phyloP scores from a whole-genome alignment of 768 basidiomycete genomes.

The Lentinula boryana region DNA sequence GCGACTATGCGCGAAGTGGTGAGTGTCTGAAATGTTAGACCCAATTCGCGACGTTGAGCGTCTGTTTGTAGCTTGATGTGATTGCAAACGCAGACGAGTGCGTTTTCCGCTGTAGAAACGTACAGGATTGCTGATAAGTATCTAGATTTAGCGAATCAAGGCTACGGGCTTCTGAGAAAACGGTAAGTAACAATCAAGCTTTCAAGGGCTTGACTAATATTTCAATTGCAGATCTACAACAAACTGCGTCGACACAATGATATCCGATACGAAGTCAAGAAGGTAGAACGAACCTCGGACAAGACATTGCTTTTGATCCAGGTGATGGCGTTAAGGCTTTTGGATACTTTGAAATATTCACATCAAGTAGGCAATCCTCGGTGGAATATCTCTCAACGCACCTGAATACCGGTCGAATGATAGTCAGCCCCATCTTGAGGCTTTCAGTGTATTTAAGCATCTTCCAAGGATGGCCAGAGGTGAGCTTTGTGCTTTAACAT shows the following conservation, averaged over 20 bases:
- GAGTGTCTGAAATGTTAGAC: conserved; percentile 17
- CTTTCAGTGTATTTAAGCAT: conserved; percentile 66
- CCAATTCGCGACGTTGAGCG: background rate
- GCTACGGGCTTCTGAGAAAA: conserved; percentile 71
- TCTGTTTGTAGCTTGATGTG: conserved; percentile 47
- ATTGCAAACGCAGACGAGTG: conserved; percentile 67
- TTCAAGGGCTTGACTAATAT: background rate
- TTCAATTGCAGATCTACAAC: conserved; percentile 43
- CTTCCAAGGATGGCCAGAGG: conserved; percentile 73
- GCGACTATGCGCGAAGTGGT: conserved; percentile 66
- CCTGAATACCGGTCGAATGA: conserved; percentile 68
- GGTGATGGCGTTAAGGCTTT: conserved; percentile 25
- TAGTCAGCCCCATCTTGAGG: conserved; percentile 69
- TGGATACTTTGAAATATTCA: too few relatives aligned
- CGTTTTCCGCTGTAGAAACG: conserved; percentile 8
- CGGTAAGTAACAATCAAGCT: conserved; percentile 30
- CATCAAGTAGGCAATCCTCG: conserved; percentile 56
- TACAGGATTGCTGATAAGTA: background rate
- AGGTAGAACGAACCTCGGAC: conserved; percentile 62
- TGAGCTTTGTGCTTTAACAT: conserved; percentile 18
- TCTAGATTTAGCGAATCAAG: conserved; percentile 62
- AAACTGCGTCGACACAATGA: conserved; percentile 67
- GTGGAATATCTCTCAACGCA: conserved; percentile 61
- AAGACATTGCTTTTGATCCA: conserved; percentile 82
- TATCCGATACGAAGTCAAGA: conserved; percentile 72